Evolutionary conservation across 352 stramenopile species (phyloP), one percentile per base, ranked within the genome.

Genomic region (Globisporangium polare): DNA sequence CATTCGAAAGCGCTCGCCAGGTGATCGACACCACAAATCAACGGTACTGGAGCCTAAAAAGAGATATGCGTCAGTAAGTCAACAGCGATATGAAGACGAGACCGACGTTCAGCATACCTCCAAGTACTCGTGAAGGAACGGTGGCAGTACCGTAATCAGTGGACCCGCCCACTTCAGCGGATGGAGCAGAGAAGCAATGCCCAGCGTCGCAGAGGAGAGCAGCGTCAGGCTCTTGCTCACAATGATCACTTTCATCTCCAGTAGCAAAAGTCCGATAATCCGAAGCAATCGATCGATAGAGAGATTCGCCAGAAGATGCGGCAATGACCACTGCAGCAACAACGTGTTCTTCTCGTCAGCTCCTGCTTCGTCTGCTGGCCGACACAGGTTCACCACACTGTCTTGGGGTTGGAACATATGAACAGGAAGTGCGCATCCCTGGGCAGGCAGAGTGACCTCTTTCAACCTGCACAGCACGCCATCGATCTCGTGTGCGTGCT

Each of bases 221-320:
- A 78, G 69, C 9, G 65, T 66, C 12, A 82, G 68, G 20, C 77
- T 66, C 45, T 81, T 73, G 18, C 70, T 83, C 46, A 83, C 70
- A 17, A 86, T 46, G 42, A 86, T 73, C 15, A 86, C 62, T 39
- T 86, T 86, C 68, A 83, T 78, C 58, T 86, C 77, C 13, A 77
- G 46, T 22, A 86, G 58, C 35, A 86, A 49, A 9, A 80, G 53
- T 17, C 66, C 70, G 35, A 83, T 33, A 47, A 83, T 71, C n/a
- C 74, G 70, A 18, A 86, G 66, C 7, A 80, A 57, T 3, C 66
- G 59, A 41, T 83, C 70, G 33, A 83, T 73, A 46, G 74, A 69
- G 24, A 83, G 52, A 10, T 41, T 60, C 13, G 58, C 53, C 1
- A 86, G 56, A 17, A 86, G 46, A 3, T 65, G 69, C 12, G 74